Conservation (phyloP, 106 monocot species). For the Cymbidium sinense region DNA sequence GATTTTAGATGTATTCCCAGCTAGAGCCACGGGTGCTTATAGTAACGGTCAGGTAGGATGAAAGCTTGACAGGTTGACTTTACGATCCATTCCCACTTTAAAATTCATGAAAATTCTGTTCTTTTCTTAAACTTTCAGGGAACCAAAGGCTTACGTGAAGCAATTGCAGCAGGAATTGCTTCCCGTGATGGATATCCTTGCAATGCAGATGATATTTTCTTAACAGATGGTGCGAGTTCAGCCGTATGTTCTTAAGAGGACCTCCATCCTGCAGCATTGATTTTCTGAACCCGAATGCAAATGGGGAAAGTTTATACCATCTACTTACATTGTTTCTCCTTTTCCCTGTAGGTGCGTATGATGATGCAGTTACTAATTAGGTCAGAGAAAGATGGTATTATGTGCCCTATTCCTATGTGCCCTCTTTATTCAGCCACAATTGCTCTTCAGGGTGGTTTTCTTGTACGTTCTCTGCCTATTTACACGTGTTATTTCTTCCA, state of each 20-base stretch:
- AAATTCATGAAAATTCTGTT: not conserved
- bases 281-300: not conserved
- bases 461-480: constrained; percentile 42
- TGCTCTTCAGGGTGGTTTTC: constrained; percentile 87
- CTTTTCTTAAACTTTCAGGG: constrained; percentile 35
- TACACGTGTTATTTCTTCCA: too few species aligned
- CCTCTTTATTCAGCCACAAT: constrained; percentile 96
- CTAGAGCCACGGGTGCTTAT: constrained; percentile 81
- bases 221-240: constrained; percentile 95
- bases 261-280: not conserved
- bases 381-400: constrained; percentile 85
- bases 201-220: constrained; percentile 84
- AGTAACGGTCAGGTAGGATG: constrained; percentile 74
- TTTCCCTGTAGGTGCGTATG: constrained; percentile 67
- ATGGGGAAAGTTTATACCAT: not conserved
- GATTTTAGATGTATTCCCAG: constrained; percentile 70
- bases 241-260: constrained; percentile 28
- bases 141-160: constrained; percentile 82
- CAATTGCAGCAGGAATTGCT: constrained; percentile 85
- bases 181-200: constrained; percentile 81
- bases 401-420: constrained; percentile 94
- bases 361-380: constrained; percentile 91
- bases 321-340: not conserved
- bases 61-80: not conserved
- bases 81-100: not conserved